These are phyloP conservation scores for Trichoderma simmonsii DNA, from an alignment of 2,329 filamentous ascomycete genomes.

Conservation along the genomic window DNA sequence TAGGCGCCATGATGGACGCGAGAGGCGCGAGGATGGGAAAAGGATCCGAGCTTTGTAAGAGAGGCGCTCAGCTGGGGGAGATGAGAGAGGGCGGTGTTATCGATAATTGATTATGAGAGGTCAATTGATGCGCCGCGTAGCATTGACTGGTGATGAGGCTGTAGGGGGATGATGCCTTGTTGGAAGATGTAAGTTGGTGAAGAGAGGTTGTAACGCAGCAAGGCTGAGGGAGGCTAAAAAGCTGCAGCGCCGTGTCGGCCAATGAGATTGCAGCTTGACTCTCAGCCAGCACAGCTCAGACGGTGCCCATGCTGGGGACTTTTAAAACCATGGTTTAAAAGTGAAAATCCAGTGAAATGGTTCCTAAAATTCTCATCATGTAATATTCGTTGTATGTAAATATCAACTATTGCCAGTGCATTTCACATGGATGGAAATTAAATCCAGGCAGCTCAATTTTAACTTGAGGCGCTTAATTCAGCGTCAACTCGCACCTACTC, in stretches of 20 bases:
- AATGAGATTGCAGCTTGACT: neutral
- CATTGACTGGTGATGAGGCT: neutral
- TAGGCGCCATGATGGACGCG: slow-evolving; percentile 22
- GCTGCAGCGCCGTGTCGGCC: slow-evolving; percentile 5
- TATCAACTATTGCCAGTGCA: neutral
- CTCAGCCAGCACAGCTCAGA: neutral
- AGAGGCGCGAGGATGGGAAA: neutral
- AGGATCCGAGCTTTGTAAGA: neutral
- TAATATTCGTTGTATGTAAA: neutral
- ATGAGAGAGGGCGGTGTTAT: neutral
- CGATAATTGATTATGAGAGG: neutral
- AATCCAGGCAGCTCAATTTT: no score
- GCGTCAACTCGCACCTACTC: no score
- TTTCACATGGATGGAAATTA: no score
- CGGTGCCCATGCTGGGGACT: neutral
- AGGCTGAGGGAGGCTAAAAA: slow-evolving; percentile 18
- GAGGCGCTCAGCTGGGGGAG: neutral
- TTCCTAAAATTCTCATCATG: neutral
- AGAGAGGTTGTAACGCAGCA: slow-evolving; percentile 9
- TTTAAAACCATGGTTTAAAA: neutral
- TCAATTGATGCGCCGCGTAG: neutral
- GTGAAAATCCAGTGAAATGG: neutral
- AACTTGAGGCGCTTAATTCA: no score
- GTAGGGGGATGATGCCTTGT: neutral
- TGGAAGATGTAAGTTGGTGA: neutral